Percentiles rank a stretch among this genome's conserved stretches.
These are phyloP conservation scores for Pseudocercospora macadamiae DNA, from an alignment of 2,329 filamentous ascomycete species.

Conservation along the genomic window DNA sequence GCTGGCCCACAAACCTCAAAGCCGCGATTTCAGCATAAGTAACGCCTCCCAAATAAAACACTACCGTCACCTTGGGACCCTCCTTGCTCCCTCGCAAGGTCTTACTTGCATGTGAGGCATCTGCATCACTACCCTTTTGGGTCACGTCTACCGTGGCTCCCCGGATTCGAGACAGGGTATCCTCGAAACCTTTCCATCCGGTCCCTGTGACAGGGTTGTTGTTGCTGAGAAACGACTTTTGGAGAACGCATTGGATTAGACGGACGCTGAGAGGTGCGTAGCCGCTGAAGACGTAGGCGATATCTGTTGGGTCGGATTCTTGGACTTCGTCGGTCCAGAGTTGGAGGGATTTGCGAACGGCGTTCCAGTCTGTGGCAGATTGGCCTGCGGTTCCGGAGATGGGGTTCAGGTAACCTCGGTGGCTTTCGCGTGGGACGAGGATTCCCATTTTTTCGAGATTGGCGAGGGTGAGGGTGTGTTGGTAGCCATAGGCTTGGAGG, in stretches of 20 bases:
- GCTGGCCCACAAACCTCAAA: slow-evolving; percentile 81
- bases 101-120: slow-evolving; percentile 75
- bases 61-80: slow-evolving; percentile 75
- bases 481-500: slow-evolving; percentile 90
- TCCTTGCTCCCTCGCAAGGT: slow-evolving; percentile 72
- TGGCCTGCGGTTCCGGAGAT: slow-evolving; percentile 63
- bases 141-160: slow-evolving; percentile 89
- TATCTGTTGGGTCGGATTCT: slow-evolving; percentile 89
- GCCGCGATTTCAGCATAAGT: slow-evolving; percentile 97
- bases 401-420: slow-evolving; percentile 79
- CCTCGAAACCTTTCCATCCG: slow-evolving; percentile 93
- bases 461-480: slow-evolving; percentile 87
- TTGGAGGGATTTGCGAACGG: slow-evolving; percentile 80
- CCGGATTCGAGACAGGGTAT: slow-evolving; percentile 81
- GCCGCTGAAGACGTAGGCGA: slow-evolving; percentile 97
- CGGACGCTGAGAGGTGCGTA: slow-evolving; percentile 92
- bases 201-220: slow-evolving; percentile 59
- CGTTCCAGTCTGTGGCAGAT: slow-evolving; percentile 74
- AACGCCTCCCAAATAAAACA: slow-evolving; percentile 97
- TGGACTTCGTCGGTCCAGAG: slow-evolving; percentile 96
- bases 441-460: slow-evolving; percentile 88
- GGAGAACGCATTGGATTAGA: slow-evolving; percentile 87
- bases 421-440: slow-evolving; percentile 72
- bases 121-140: slow-evolving; percentile 91
- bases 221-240: slow-evolving; percentile 81